Evolutionary conservation across 2,329 filamentous ascomycete genomes (phyloP), one percentile per base, ranked within the genome.

Genomic region (Thelonectria discophora): DNA sequence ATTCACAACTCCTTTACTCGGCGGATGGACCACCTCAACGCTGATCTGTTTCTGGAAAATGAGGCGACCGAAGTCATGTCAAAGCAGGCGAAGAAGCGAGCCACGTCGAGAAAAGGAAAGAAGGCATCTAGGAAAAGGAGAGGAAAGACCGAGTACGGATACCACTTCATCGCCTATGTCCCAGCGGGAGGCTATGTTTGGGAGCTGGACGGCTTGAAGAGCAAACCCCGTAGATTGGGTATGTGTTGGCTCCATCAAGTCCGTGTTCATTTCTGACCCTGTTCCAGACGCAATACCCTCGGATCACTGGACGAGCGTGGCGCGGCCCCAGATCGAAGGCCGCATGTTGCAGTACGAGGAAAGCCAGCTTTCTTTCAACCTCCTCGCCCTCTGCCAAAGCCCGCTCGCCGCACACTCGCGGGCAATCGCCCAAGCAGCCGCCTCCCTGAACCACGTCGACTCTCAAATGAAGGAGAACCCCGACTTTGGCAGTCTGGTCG

Each of bases 81-180:
- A 49, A 79, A 76, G 55, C 70, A 65, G 65, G 63, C 69, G 55
- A 75, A 72, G 64, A 80, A 74, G 56, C 71, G 66, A 10, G 27
- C 65, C 3, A 66, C 74, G 10, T 68, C 77, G 3, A 79, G 76
- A 39, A 82, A 76, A 61, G 75, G 68, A 58, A 79, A 74, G 40
- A 77, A 79, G 34, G 17, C 61, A 53, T n/a, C 65, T 13, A 66
- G 52, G 20, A 77, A 76, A 34, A 80, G 81, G 49, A 79, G 77
- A 12, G 75, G 77, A 5, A 79, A 84, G 7, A 78, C 82, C 0
- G 86, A 91, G n/a, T 83, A 85, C 12, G 88, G 86, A 0, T 95
- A 90, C 72, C 94, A 98, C 73, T 98, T 95, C 75, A 90, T 97
- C 65, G 94, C 93, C 7, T 97, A 94, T 72, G 88, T 97, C 30